These are phyloP conservation scores for Pseudomassariella vexata DNA, from an alignment of 2,329 filamentous ascomycete species.

Conservation along the genomic window DNA sequence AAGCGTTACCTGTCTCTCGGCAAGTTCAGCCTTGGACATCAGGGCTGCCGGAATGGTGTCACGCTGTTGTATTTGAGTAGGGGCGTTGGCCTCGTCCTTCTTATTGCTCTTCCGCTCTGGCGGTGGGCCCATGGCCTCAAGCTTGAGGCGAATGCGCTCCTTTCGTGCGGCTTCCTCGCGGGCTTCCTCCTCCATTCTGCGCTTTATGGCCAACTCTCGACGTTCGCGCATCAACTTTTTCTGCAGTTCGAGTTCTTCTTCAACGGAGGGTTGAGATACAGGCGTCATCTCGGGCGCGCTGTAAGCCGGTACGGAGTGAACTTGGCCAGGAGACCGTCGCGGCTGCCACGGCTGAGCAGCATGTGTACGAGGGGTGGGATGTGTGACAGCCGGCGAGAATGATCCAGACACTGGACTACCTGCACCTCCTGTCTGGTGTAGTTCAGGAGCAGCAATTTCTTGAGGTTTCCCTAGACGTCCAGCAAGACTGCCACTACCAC, in stretches of 20 bases:
- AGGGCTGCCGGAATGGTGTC: conserved; percentile 16
- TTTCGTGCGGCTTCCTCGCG: conserved; percentile 66
- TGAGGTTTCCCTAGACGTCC: conserved; percentile 46
- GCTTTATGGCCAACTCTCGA: conserved; percentile 63
- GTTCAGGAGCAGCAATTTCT: conserved; percentile 39
- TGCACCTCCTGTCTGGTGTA: too few relatives aligned
- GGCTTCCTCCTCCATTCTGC: conserved; percentile 62
- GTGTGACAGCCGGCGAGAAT: conserved; percentile 30
- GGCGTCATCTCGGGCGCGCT: conserved; percentile 25
- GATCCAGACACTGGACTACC: conserved; percentile 31
- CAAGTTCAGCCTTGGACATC: conserved; percentile 10
- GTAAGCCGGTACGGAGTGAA: conserved; percentile 34
- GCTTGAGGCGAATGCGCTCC: conserved; percentile 66
- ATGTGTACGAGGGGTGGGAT: conserved; percentile 24
- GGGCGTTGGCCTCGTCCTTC: conserved; percentile 41
- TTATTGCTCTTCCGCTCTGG: conserved; percentile 55
- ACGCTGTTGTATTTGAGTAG: conserved; percentile 12
- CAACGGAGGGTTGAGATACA: conserved; percentile 28
- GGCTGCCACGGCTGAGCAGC: conserved; percentile 32
- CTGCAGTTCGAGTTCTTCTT: conserved; percentile 57
- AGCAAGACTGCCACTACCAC: conserved; percentile 67
- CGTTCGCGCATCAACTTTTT: conserved; percentile 70
- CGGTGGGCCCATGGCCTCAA: conserved; percentile 63
- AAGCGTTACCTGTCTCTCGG: conserved; percentile 1
- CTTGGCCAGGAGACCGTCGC: conserved; percentile 36